These are phyloP conservation scores for Hanseniaspora vineae DNA, from an alignment of 805 yeast genomes.

Conservation along the genomic window DNA sequence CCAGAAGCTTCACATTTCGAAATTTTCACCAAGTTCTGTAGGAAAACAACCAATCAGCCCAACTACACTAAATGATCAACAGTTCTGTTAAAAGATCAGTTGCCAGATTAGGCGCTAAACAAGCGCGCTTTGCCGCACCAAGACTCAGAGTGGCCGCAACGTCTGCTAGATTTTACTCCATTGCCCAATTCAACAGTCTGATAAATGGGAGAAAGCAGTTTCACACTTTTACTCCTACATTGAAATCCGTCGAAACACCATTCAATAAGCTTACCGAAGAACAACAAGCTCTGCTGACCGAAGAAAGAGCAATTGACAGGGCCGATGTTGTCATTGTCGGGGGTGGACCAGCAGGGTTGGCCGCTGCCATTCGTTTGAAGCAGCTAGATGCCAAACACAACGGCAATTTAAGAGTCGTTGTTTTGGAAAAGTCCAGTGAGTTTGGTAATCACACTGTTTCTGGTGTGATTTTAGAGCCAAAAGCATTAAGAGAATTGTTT, in stretches of 20 bases:
- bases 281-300: constrained; percentile 33
- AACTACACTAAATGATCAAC: background rate
- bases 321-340: constrained; percentile 96
- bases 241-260: constrained; percentile 15
- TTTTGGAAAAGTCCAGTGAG: constrained; percentile 85
- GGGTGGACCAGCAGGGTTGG: constrained; percentile 95
- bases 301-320: constrained; percentile 67
- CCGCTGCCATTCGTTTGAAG: constrained; percentile 82
- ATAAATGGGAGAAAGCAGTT: background rate
- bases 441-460: constrained; percentile 87
- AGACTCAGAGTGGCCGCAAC: background rate
- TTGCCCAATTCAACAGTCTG: background rate
- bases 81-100: background rate
- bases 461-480: constrained; percentile 91
- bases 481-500: constrained; percentile 72
- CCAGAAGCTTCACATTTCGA: background rate
- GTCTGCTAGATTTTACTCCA: background rate
- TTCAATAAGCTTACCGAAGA: constrained; percentile 27
- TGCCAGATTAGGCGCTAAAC: background rate
- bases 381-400: constrained; percentile 57
- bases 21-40: background rate
- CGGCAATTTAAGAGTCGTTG: constrained; percentile 70
- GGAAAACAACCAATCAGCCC: background rate
- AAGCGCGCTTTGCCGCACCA: background rate
- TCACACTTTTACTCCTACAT: background rate